Evolutionary conservation across 2,329 filamentous ascomycete species (phyloP).

Genomic region (Botrytis pseudocinerea): DNA sequence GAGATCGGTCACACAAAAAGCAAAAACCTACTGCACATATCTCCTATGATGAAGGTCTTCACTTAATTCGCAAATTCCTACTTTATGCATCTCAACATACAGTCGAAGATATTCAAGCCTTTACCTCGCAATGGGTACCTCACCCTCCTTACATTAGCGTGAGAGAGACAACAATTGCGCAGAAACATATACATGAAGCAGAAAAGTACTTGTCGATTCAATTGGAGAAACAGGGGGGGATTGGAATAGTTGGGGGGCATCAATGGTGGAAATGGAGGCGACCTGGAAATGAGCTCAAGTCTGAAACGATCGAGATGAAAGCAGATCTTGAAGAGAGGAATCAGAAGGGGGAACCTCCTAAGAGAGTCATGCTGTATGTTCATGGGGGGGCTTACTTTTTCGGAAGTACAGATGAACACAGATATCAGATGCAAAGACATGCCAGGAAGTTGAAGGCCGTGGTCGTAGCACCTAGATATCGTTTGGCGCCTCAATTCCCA

Average conservation of each 20-base stretch:
- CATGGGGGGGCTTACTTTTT: conserved; percentile 97
- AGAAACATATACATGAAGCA: conserved; percentile 62
- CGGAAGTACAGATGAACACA: conserved; percentile 91
- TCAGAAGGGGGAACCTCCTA: conserved; percentile 57
- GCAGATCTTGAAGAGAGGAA: conserved; percentile 74
- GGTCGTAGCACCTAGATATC: conserved; percentile 60
- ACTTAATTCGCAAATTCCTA: conserved; percentile 84
- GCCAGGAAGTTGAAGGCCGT: conserved; percentile 60
- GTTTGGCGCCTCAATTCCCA: conserved; percentile 88
- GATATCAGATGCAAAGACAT: conserved; percentile 97
- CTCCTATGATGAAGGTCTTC: conserved; percentile 89
- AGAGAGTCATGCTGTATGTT: conserved; percentile 86
- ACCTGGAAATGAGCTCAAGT: conserved; percentile 64
- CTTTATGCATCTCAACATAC: conserved; percentile 83
- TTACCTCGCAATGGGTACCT: conserved; percentile 90
- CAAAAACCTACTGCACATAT: conserved; percentile 87
- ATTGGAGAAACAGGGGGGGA: conserved; percentile 76
- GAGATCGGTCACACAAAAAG: conserved; percentile 69
- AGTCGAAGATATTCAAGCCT: conserved; percentile 89
- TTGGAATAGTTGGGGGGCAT: conserved; percentile 74
- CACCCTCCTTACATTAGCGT: conserved; percentile 84
- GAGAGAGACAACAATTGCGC: conserved; percentile 65
- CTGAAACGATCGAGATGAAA: conserved; percentile 97
- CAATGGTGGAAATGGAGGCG: conserved; percentile 90
- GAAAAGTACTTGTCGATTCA: conserved; percentile 69